Evolutionary conservation across 768 basidiomycete species (phyloP), one percentile per base, ranked within the genome.

Genomic region (Lactarius tabidus): DNA sequence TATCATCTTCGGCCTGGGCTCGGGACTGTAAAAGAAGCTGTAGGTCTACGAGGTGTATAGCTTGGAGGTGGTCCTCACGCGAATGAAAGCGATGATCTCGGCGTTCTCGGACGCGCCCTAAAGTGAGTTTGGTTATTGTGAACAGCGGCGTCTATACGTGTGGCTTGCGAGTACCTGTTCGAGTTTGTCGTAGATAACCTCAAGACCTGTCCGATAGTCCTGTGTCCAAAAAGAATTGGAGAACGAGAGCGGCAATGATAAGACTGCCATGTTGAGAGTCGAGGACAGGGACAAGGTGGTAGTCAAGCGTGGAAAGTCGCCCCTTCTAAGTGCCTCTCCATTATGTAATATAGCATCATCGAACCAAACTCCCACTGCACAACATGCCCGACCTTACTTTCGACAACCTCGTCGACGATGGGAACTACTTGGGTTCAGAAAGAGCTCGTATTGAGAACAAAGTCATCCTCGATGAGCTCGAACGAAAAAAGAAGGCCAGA

Each of bases 171-270:
- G 57, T 66, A 88, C 92, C 82, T 91, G 89, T 70, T 93, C 88
- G 29, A 94, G 84, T 75, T 91, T 88, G 52, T 72, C 75, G 73
- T 85, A 93, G 36, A 94, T 76, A 28, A 90, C 83, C 67, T 96
- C 86, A 33, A 97, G 81, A 38, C 94, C 95, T 65, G 78, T 84
- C 53, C 91, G 82, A 73, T 93, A 95, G 78, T 95, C 93, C 74
- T 92, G 89, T 18, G 93, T 85, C 95, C 95, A 97, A 79, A 97
- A 97, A 35, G 93, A 95, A 75, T 96, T 95, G 62, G 82, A 85
- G 74, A 97, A 97, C 18, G 84, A 84, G 64, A 93, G 80, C n/a
- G 94, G 94, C 72, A 95, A 85, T 52, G 93, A 91, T 67, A 96
- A 78, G 69, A 92, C 89, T 67, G 93, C 89, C 94, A 95, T 95